These are phyloP conservation scores for Gossypium ekmanianum DNA, from an alignment of 345 rosid species.

Conservation along the genomic window DNA sequence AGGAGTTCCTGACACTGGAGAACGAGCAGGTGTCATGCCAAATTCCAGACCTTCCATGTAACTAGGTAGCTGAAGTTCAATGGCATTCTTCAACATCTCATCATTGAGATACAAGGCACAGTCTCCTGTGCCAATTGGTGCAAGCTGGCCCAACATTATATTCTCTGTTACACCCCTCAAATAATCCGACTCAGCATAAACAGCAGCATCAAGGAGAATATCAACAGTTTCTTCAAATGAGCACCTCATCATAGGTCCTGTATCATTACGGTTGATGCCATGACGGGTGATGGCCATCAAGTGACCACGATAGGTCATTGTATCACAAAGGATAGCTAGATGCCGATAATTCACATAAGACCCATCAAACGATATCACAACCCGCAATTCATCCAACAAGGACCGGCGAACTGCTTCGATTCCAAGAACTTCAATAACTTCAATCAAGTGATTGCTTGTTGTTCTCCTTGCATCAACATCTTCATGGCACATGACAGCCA, in stretches of 20 bases:
- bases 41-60: conserved; percentile 85
- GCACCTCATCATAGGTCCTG: conserved; percentile 98
- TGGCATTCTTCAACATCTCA: conserved; percentile 96
- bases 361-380: conserved; percentile 95
- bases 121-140: conserved; percentile 93
- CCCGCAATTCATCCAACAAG: conserved; percentile 86
- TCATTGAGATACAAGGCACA: conserved; percentile 86
- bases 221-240: conserved; percentile 98
- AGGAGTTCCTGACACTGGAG: conserved; percentile 91
- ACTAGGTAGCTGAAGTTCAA: conserved; percentile 97
- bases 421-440: conserved; percentile 93
- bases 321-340: conserved; percentile 93
- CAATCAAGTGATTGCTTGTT: conserved; percentile 93
- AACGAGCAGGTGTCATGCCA: conserved; percentile 94
- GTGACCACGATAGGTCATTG: conserved; percentile 98
- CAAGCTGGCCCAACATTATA: conserved; percentile 96
- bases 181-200: conserved; percentile 81
- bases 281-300: conserved; percentile 98
- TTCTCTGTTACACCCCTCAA: conserved; percentile 93
- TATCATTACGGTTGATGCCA: conserved; percentile 93
- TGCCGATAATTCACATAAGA: conserved; percentile 96
- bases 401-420: conserved; percentile 97
- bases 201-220: conserved; percentile 97
- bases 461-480: conserved; percentile 91
- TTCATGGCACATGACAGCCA: conserved; percentile 94